These are phyloP conservation scores for Nannochloropsis gaditana DNA, from an alignment of 108 stramenopile genomes.

Conservation along the genomic window DNA sequence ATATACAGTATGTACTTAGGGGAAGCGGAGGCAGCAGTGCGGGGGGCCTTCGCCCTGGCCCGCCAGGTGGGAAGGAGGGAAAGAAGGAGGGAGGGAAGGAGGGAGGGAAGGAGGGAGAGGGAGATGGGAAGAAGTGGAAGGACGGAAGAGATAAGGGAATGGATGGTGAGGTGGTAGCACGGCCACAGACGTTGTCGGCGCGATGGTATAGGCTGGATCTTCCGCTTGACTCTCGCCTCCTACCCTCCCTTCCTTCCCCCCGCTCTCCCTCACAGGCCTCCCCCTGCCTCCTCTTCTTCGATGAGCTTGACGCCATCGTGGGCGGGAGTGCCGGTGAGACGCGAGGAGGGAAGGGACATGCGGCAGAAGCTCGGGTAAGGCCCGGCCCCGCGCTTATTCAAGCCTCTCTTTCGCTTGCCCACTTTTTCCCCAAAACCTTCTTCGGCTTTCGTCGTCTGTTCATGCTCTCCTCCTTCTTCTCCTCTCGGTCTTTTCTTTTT, in stretches of 20 bases:
- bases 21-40: slow-evolving; percentile 39
- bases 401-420: too few species aligned
- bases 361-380: not conserved
- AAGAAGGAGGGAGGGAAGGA: not conserved
- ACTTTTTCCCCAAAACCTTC: too few species aligned
- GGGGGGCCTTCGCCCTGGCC: slow-evolving; percentile 37
- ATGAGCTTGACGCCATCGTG: slow-evolving; percentile 50
- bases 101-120: not conserved
- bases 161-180: not conserved
- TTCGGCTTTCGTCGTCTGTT: too few species aligned
- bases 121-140: not conserved
- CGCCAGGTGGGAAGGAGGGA: not conserved
- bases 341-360: not conserved
- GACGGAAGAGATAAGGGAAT: not conserved
- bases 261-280: slow-evolving; percentile 30
- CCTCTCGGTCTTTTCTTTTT: too few species aligned
- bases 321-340: slow-evolving; percentile 8
- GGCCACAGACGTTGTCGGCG: too few species aligned
- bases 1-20: slow-evolving; percentile 38
- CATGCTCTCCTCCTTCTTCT: too few species aligned
- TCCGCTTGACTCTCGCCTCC: not conserved
- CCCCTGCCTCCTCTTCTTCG: slow-evolving; percentile 50
- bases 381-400: too few species aligned
- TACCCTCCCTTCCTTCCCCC: not conserved
- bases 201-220: not conserved